Base-by-base conservation (phyloP, 331 rosid species). In the Quercus phellos region DNA sequence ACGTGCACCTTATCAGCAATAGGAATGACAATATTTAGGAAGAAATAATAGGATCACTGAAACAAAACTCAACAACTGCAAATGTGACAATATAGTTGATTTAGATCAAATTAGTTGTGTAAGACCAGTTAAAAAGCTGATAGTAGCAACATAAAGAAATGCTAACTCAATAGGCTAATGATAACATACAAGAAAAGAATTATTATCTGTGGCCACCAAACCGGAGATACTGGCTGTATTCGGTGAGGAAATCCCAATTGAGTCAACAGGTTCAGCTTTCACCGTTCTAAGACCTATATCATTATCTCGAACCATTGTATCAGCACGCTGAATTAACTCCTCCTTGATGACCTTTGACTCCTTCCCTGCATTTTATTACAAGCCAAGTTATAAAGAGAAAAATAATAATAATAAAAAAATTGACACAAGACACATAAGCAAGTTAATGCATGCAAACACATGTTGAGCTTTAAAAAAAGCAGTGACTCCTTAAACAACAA, bases 111-210 rank as follows among this genome's bases (percentile, higher is more conserved):
- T 59, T 54, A 6, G 46, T 38, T 38, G 46, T 8, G 46, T 38
- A 38, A 53, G 60, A 51, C 26, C 51, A 51, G 34, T 32, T 35
- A 24, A 76, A 24, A 24, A 70, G 56, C 55, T 59, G 18, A 38
- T 6, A 59, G 70, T 58, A 58, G 4, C 32, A 68, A 27, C 68
- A 2, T n/a, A 29, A 18, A 27, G 30, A 61, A 27, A 61, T 61
- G 21, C 2, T 61, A 61, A 61, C 68, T 61, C 18, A 27, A 61
- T 61, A 61, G 76, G 71, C 5, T 22, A 3, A 73, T 10, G 53
- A 35, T 34, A 69, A 77, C 86, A 3, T 87, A 88, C 91, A 67
- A 92, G 82, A 81, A 12, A 85, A 53, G 79, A 56, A 51, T 14
- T 51, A 80, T 56, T 26, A 59, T 76, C 72, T 16, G 73, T 35